Conservation (phyloP, 805 yeast genomes). For the Nadsonia fulvescens region DNA sequence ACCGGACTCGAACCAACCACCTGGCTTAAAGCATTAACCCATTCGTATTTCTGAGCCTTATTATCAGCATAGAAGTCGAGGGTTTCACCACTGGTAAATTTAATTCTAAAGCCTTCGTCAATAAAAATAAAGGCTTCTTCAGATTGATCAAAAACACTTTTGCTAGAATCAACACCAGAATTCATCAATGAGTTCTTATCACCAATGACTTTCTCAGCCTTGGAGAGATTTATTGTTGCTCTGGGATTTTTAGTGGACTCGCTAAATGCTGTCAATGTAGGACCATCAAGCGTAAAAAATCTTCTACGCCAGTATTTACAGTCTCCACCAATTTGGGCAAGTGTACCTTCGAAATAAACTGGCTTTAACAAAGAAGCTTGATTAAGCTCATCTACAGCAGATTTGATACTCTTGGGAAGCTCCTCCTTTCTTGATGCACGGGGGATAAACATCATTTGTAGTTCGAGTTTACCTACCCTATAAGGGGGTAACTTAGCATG, state of each 20-base stretch:
- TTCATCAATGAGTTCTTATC: conserved; percentile 9
- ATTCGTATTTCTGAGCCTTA: conserved; percentile 34
- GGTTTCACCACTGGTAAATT: conserved; percentile 62
- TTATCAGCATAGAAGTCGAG: conserved; percentile 78
- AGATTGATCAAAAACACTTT: conserved; percentile 31
- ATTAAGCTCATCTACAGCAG: conserved; percentile 18
- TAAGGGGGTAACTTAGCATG: conserved; percentile 9
- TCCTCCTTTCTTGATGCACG: conserved; percentile 23
- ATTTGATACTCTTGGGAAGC: conserved; percentile 35
- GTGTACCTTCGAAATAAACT: conserved; percentile 36
- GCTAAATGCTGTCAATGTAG: conserved; percentile 57
- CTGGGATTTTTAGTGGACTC: conserved; percentile 46
- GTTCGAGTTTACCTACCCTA: conserved; percentile 36
- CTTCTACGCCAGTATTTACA: conserved; percentile 56
- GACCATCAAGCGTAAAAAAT: conserved; percentile 55
- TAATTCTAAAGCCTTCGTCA: conserved; percentile 57
- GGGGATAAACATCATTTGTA: conserved; percentile 42
- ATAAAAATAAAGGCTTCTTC: conserved; percentile 12
- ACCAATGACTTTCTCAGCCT: conserved; percentile 34
- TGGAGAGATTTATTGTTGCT: conserved; percentile 53
- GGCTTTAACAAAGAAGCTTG: conserved; percentile 11
- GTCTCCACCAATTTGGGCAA: conserved; percentile 89
- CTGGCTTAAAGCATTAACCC: conserved; percentile 42
- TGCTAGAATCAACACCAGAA: conserved; percentile 15
- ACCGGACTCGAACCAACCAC: conserved; percentile 4